Evolutionary conservation across 192 early-diverging fungal species (phyloP).

Genomic region (Linnemannia schmuckeri): DNA sequence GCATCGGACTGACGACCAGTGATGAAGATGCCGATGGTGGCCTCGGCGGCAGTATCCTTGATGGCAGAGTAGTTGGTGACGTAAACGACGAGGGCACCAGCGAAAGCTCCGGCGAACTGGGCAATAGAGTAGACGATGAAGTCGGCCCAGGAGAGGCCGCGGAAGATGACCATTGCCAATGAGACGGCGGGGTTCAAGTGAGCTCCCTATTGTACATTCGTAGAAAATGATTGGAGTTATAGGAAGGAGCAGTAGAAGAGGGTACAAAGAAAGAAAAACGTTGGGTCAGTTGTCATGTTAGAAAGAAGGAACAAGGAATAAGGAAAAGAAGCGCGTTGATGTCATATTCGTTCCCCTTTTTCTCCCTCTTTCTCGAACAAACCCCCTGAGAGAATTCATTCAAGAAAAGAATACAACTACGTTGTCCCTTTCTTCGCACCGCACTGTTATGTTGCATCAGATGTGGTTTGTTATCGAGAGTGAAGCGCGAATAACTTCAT

Average conservation of each 20-base stretch:
- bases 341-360: not conserved
- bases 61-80: constrained; percentile 72
- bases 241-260: not conserved
- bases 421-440: too few relatives aligned
- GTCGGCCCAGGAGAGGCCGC: constrained; percentile 78
- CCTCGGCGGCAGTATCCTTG: constrained; percentile 56
- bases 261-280: not conserved
- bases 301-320: not conserved
- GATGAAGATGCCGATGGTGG: constrained; percentile 51
- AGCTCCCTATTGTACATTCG: constrained; percentile 63
- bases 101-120: constrained; percentile 80
- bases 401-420: not conserved
- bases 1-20: constrained; percentile 34
- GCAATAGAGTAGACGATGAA: constrained; percentile 73
- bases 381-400: not conserved
- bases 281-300: not conserved
- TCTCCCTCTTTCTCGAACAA: not conserved
- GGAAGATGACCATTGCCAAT: constrained; percentile 72
- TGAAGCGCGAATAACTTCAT: not conserved
- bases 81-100: constrained; percentile 78
- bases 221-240: not conserved
- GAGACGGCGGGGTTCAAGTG: constrained; percentile 87
- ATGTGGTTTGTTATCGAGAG: too few relatives aligned
- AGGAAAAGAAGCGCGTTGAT: not conserved
- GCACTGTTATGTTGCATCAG: too few relatives aligned